Evolutionary conservation across 2,329 filamentous ascomycete species (phyloP), one percentile per base, ranked within the genome.

Genomic region (Pseudogymnoascus sp.): DNA sequence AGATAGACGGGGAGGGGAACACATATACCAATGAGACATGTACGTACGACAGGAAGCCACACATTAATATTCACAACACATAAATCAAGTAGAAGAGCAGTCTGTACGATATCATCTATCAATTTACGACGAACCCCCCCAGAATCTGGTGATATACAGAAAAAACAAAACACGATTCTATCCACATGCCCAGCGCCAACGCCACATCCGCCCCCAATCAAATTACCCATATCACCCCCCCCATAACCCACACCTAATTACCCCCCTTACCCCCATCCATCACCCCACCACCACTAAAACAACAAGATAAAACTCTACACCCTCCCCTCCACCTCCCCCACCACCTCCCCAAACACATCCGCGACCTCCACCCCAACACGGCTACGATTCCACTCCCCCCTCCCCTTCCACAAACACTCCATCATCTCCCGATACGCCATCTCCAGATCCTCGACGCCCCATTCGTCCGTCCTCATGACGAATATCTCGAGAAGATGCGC

Each of bases 361-460:
- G 80, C 80, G 39, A 96, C 82, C 39, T 81, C 78, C 54, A 78
- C 78, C 13, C 88, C 81, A 13, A 96, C 92, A 70, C 82, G 81
- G 70, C 86, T 88, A 48, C 95, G 85, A 76, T 99, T 95, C 85
- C 90, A 95, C 71, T 96, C 88, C 60, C 85, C 83, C 61, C 92
- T 84, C 66, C 83, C 84, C 66, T 82, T 82, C 95, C 95, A 99
- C 51, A 98, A 84, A 67, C 88, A 86, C 66, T 93, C 90, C 93
- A 98, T 98, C 67, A 98, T 79, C 69, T 89, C 86, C 6, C 92
- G 88, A 74, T 93, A 93, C 74, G 97, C 88, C 76, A 98, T 93
- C 79, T 98, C 93, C 19, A 99, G 79, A 75, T 99, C 93, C 77
- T 99, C 95, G 62, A 99, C 90, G 0, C 88, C 71, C 34, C 69